These are phyloP conservation scores for Neofusicoccum kwambonambiense DNA, from an alignment of 2,329 filamentous ascomycete genomes.

Conservation along the genomic window DNA sequence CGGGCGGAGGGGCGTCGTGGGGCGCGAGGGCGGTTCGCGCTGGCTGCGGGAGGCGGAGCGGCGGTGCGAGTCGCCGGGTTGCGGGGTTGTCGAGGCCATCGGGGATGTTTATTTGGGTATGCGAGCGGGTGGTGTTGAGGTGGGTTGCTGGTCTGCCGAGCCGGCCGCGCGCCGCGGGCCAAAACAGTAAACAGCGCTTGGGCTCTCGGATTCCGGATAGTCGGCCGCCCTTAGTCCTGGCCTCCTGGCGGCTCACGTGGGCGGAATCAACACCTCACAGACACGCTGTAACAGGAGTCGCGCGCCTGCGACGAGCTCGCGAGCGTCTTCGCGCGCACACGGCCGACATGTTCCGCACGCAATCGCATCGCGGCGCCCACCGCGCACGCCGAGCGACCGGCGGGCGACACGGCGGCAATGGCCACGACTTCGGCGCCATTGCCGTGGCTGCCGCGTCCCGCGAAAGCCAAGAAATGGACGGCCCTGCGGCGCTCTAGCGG, in stretches of 20 bases:
- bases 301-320: neutral
- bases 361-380: neutral
- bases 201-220: constrained; percentile 2
- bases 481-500: neutral
- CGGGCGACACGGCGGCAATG: neutral
- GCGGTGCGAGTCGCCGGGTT: constrained; percentile 6
- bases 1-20: constrained; percentile 87
- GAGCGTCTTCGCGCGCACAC: neutral
- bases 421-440: neutral
- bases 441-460: neutral
- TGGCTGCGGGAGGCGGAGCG: constrained; percentile 58
- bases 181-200: neutral
- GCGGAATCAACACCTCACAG: neutral
- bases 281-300: neutral
- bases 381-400: neutral
- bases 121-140: neutral
- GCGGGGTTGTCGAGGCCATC: constrained; percentile 26
- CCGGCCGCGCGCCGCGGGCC: too few relatives aligned
- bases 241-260: neutral
- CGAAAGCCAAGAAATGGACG: neutral
- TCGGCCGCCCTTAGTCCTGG: neutral
- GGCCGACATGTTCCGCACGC: neutral
- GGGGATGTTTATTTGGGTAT: neutral
- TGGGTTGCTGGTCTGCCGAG: too few relatives aligned
- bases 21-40: constrained; percentile 62